A percentile compares a stretch with the other conserved stretches of the same genome.
These are phyloP conservation scores for Cryptosporidium ubiquitum DNA, from an alignment of 169 alveolate species.

Conservation along the genomic window DNA sequence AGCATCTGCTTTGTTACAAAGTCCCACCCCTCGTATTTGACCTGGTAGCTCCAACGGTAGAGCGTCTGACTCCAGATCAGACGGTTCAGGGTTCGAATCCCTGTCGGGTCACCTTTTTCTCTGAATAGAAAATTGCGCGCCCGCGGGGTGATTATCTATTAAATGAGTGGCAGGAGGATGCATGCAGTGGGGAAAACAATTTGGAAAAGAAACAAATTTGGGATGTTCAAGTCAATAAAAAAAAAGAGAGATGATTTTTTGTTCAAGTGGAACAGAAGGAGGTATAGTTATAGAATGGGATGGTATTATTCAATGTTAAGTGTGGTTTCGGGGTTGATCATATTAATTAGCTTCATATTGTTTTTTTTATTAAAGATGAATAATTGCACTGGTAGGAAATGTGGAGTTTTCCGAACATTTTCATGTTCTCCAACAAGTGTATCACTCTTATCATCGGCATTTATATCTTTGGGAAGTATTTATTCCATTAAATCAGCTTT, in stretches of 20 bases:
- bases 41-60: conserved; percentile 77
- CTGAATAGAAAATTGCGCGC: neutral
- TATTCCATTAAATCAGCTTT: conserved; percentile 53
- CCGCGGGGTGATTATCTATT: neutral
- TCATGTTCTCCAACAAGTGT: conserved; percentile 37
- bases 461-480: conserved; percentile 56
- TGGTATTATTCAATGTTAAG: conserved; percentile 60
- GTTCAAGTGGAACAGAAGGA: conserved; percentile 67
- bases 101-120: conserved; percentile 72
- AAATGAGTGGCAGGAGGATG: neutral
- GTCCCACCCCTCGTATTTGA: neutral
- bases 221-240: conserved; percentile 42
- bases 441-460: neutral
- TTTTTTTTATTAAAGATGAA: conserved; percentile 18
- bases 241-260: conserved; percentile 52
- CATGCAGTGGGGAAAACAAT: neutral
- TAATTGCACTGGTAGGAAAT: conserved; percentile 29
- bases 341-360: conserved; percentile 38
- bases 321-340: conserved; percentile 20
- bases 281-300: conserved; percentile 72
- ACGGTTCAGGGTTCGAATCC: conserved; percentile 76
- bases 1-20: neutral
- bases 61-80: conserved; percentile 77
- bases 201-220: neutral
- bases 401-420: conserved; percentile 51